Conservation (phyloP, 306 rosid genomes). For the Elaeagnus macrophylla region DNA sequence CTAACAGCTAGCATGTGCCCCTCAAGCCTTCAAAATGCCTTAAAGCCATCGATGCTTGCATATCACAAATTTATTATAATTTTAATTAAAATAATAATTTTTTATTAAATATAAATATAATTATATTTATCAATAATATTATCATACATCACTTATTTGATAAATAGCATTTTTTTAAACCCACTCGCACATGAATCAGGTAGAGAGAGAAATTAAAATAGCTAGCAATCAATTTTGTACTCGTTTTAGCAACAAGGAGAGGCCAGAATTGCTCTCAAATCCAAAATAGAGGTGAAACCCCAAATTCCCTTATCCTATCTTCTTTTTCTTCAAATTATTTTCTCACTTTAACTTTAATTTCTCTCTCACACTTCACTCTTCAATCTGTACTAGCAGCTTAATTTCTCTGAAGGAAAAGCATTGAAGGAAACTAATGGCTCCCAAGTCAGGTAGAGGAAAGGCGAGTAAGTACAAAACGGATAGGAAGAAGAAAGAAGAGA, state of each 20-base stretch:
- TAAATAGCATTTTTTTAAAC: too few relatives aligned
- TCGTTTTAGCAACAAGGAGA: slow-evolving; percentile 39
- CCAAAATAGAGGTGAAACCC: slow-evolving; percentile 32
- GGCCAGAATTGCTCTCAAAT: slow-evolving; percentile 55
- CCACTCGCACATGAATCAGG: too few relatives aligned
- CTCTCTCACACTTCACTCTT: not conserved
- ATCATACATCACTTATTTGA: too few relatives aligned
- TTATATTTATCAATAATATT: too few relatives aligned
- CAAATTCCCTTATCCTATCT: slow-evolving; percentile 60
- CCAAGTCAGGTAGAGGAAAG: slow-evolving; percentile 76
- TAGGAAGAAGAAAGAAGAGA: slow-evolving; percentile 90
- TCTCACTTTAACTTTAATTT: slow-evolving; percentile 1
- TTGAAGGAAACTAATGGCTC: slow-evolving; percentile 46
- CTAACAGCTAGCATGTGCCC: too few relatives aligned
- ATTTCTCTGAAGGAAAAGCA: not conserved
- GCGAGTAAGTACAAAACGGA: slow-evolving; percentile 65
- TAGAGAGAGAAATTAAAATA: slow-evolving; percentile 7
- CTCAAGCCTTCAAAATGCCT: too few relatives aligned
- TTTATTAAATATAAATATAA: too few relatives aligned
- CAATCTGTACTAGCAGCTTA: not conserved
- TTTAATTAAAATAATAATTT: too few relatives aligned
- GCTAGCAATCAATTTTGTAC: slow-evolving; percentile 31
- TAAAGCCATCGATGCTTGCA: too few relatives aligned
- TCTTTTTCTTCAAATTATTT: slow-evolving; percentile 12
- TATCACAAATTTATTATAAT: too few relatives aligned